Evolutionary conservation across 768 basidiomycete species (phyloP), one percentile per base, ranked within the genome.

Genomic region (Punctularia strigosozonata): DNA sequence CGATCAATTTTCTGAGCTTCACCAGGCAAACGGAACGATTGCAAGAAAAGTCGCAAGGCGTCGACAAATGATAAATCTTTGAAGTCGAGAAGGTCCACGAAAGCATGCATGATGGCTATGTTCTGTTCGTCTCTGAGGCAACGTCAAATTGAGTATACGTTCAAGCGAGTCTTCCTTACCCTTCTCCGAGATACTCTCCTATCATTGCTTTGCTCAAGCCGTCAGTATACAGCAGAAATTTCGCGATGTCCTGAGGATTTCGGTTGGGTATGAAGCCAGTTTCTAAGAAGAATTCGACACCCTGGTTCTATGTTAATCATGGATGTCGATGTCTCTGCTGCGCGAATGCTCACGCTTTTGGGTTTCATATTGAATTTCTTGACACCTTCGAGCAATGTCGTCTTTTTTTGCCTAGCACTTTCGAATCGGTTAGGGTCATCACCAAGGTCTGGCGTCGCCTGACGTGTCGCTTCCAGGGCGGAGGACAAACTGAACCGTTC

Each of bases 1-100:
- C 95, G 80, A 69, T 99, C 95, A 48, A 99, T 98, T 63, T 98
- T 98, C 59, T 99, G 95, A 1, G 90, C 68, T 60, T 99, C 95
- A 31, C 95, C 95, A 5, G 95, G 95, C 15, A 99, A 72, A 35
- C 95, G 85, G 73, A 98, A 98, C 3, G 89, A 75, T 57, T 99
- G 95, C 20, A 99, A 63, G 61, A 95, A 97, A 41, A 76, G 53
- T 17, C 95, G 76, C 28, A 99, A 65, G 2, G 95, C 91, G 50
- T 92, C 86, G 30, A 92, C 80, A 54, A 99, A 99, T 14, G 71
- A 64, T 39, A 77, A 60, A 43, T 80, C 76, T 31, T 70, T 74
- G 60, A 99, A 88, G 45, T 98, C 88, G 53, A 99, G 69, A 50
- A 78, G 60, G 56, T 98, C 91, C 41, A 98, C 89, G 50, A 98